Percentiles rank a stretch among this genome's conserved stretches.
Evolutionary conservation across 2,329 filamentous ascomycete species (phyloP).

Genomic region (Pezicula radicicola): DNA sequence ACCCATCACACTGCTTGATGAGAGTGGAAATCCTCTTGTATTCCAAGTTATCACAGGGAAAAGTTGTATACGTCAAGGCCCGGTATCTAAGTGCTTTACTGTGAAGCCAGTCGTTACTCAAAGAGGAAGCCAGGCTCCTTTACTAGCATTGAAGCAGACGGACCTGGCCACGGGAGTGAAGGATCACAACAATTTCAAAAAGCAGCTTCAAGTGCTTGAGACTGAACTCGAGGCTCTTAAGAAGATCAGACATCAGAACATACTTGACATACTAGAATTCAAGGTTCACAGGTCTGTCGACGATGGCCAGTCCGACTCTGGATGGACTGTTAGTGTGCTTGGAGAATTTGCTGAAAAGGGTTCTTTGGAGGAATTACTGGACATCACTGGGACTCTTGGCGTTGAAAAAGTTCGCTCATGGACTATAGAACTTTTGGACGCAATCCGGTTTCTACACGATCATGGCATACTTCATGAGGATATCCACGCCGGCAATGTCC

Average conservation of each 20-base stretch:
- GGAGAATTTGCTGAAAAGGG: slow-evolving; percentile 78
- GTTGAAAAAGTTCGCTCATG: slow-evolving; percentile 78
- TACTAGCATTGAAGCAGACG: slow-evolving; percentile 71
- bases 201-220: slow-evolving; percentile 74
- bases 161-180: slow-evolving; percentile 54
- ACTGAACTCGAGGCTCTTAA: slow-evolving; percentile 73
- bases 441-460: slow-evolving; percentile 81
- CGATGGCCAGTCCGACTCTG: slow-evolving; percentile 30
- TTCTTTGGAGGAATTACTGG: slow-evolving; percentile 76
- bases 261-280: slow-evolving; percentile 80
- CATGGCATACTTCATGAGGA: slow-evolving; percentile 81
- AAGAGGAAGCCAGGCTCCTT: slow-evolving; percentile 49
- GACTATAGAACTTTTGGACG: slow-evolving; percentile 90
- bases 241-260: slow-evolving; percentile 69
- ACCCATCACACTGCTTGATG: slow-evolving; percentile 59
- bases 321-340: slow-evolving; percentile 73
- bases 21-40: slow-evolving; percentile 57
- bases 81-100: slow-evolving; percentile 65
- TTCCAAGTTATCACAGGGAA: slow-evolving; percentile 73
- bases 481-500: slow-evolving; percentile 75
- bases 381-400: slow-evolving; percentile 71
- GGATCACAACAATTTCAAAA: slow-evolving; percentile 65
- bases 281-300: slow-evolving; percentile 72
- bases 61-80: slow-evolving; percentile 61
- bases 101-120: slow-evolving; percentile 63